phyloP scores from a whole-genome alignment of 2,329 filamentous ascomycete genomes.

The Zymoseptoria ardabiliae region DNA sequence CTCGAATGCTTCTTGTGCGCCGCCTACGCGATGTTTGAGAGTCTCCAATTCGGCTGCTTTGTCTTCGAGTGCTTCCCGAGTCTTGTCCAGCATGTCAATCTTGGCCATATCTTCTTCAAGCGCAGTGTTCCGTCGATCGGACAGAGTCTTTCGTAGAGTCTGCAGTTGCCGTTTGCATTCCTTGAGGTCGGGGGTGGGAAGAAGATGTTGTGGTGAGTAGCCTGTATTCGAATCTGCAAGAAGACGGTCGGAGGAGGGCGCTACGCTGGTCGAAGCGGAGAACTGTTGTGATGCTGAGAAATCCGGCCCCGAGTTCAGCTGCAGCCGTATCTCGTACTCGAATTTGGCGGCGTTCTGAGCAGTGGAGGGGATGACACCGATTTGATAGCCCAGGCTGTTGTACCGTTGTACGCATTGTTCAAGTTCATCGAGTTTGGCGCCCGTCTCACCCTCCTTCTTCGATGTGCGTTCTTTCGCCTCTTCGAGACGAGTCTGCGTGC shows the following conservation, averaged over 20 bases:
- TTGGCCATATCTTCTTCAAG: conserved; percentile 92
- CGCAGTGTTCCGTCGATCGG: conserved; percentile 73
- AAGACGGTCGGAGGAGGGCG: conserved; percentile 57
- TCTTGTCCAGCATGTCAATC: conserved; percentile 84
- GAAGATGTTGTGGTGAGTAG: conserved; percentile 81
- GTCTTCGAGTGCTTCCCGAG: conserved; percentile 95
- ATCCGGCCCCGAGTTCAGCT: conserved; percentile 69
- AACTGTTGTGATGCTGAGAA: conserved; percentile 53
- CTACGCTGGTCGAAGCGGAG: conserved; percentile 29
- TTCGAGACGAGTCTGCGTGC: conserved; percentile 66
- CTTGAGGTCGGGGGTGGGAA: conserved; percentile 82
- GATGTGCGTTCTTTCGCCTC: conserved; percentile 76
- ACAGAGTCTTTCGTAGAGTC: conserved; percentile 76
- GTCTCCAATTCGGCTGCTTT: conserved; percentile 89
- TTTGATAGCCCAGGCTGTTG: conserved; percentile 91
- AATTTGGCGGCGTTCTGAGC: conserved; percentile 78
- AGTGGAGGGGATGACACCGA: conserved; percentile 76
- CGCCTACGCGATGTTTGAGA: conserved; percentile 77
- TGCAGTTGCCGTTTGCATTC: conserved; percentile 76
- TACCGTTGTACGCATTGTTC: conserved; percentile 83
- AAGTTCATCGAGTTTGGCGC: conserved; percentile 80
- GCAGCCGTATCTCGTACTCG: conserved; percentile 77
- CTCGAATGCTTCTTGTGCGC: conserved; percentile 88
- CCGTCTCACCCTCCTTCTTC: conserved; percentile 84
- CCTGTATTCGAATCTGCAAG: conserved; percentile 75